Percentiles rank a stretch among this genome's conserved stretches.
Conservation (phyloP, 148 eudicot species). For the Rhododendron henanense region DNA sequence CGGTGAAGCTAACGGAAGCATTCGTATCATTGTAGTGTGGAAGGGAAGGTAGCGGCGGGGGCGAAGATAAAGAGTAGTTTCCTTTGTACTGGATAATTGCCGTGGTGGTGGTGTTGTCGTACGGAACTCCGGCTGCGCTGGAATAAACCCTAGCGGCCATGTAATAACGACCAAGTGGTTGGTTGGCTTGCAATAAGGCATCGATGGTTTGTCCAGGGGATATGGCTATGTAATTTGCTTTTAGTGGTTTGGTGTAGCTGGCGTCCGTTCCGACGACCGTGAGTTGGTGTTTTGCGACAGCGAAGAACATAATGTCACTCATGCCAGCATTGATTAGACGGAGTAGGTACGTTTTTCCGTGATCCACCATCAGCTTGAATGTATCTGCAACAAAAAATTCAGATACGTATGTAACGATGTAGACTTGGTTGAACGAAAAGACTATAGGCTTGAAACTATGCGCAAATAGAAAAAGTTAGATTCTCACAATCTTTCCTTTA, state of each 20-base stretch:
- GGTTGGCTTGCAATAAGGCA: conserved; percentile 1
- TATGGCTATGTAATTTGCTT: background rate
- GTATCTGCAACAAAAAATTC: background rate
- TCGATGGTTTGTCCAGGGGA: conserved; percentile 14
- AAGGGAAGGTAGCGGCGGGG: background rate
- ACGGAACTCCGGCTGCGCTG: background rate
- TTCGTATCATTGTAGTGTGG: conserved; percentile 13
- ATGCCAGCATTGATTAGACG: background rate
- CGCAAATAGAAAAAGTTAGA: too few relatives aligned
- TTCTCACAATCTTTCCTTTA: too few relatives aligned
- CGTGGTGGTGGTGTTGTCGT: conserved; percentile 4
- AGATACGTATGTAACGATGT: background rate
- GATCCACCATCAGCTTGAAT: conserved; percentile 4
- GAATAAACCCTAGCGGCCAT: background rate
- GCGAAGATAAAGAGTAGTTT: background rate
- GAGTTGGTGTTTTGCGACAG: background rate
- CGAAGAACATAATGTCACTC: background rate
- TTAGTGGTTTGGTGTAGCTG: conserved; percentile 5
- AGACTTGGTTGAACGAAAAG: too few relatives aligned
- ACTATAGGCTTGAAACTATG: background rate
- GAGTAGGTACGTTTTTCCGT: background rate
- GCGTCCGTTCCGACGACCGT: conserved; percentile 1
- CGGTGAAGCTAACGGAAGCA: conserved; percentile 7
- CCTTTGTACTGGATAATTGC: conserved; percentile 8
- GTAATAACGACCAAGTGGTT: background rate